Evolutionary conservation across 2,329 filamentous ascomycete species (phyloP), one percentile per base, ranked within the genome.

Genomic region (Penicillium brasilianum): DNA sequence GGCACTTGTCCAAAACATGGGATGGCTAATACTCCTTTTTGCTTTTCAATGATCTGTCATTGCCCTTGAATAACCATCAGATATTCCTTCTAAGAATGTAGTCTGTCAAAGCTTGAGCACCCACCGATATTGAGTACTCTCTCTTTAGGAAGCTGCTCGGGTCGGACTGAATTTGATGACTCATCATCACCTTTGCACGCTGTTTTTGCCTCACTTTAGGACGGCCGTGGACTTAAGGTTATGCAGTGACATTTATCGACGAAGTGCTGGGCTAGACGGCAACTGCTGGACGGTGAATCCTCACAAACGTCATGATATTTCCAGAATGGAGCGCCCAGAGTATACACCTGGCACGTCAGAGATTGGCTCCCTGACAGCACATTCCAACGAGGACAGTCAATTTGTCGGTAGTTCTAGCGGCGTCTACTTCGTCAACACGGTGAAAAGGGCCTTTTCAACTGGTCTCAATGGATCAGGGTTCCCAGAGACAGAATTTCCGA

Each of bases 391-490:
- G 41, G 78, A 81, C 61, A 83, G 81, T 54, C 78, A 83, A 56
- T 85, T 84, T 66, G 80, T 84, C 32, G 83, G 83, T 28, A 83
- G 81, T 65, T 81, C 81, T 13, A 83, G 79, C 43, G 83, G 83
- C 3, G 80, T 84, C 48, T 85, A 81, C 70, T 85, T 85, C 69
- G 78, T 82, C 66, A 83, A 85, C 60, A 84, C 83, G 0, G 83
- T 85, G 58, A 80, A 80, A 44, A 77, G 79, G 34, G 81, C 82
- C n/a, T 85, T 85, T 67, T 78, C 79, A 6, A 69, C 72, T 20
- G 72, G 74, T 7, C 66, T 76, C 30, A 70, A 71, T 48, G 53
- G 64, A 9, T 60, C 62, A 4, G 59, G 41, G 14, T 59, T 66
- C 28, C 60, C 64, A 20, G 65, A 60, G 6, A 62, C 61, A 13